Evolutionary conservation across 345 rosid species (phyloP).

Genomic region (Sapria himalayana): DNA sequence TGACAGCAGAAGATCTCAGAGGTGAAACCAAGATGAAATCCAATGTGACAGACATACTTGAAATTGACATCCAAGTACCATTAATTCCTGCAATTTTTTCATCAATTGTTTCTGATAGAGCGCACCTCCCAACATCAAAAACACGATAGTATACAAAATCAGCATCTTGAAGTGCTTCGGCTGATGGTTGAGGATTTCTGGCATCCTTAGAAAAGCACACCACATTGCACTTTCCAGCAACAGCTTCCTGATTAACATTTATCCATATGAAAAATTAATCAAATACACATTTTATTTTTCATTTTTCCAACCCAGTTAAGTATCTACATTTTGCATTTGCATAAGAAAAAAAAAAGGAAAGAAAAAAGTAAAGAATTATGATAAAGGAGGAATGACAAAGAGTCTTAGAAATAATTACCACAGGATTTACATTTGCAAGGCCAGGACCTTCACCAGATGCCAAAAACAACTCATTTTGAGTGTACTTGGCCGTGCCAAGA

Average conservation of each 20-base stretch:
- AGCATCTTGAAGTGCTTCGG: slow-evolving; percentile 27
- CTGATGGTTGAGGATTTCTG: slow-evolving; percentile 46
- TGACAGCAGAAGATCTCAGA: slow-evolving; percentile 8
- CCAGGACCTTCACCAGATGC: slow-evolving; percentile 75
- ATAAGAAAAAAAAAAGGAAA: neutral
- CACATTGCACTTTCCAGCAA: slow-evolving; percentile 77
- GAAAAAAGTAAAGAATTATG: neutral
- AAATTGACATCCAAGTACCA: slow-evolving; percentile 17
- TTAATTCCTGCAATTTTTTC: slow-evolving; percentile 46
- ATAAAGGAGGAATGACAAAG: neutral
- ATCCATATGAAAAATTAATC: slow-evolving; percentile 1
- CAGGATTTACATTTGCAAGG: slow-evolving; percentile 38
- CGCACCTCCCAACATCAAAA: slow-evolving; percentile 42
- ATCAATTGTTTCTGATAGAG: slow-evolving; percentile 30
- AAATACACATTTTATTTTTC: slow-evolving; percentile 1
- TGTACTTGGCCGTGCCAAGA: slow-evolving; percentile 17
- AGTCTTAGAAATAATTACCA: slow-evolving; percentile 32
- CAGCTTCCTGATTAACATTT: slow-evolving; percentile 60
- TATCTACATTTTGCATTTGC: neutral
- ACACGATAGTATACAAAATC: slow-evolving; percentile 46
- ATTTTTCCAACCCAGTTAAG: too few species aligned
- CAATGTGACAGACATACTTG: slow-evolving; percentile 3
- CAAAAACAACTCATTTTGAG: slow-evolving; percentile 50
- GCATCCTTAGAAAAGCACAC: slow-evolving; percentile 57
- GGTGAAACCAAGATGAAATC: slow-evolving; percentile 5